Base-by-base conservation (phyloP, 2,329 filamentous ascomycete species). In the Trichoderma koningii region DNA sequence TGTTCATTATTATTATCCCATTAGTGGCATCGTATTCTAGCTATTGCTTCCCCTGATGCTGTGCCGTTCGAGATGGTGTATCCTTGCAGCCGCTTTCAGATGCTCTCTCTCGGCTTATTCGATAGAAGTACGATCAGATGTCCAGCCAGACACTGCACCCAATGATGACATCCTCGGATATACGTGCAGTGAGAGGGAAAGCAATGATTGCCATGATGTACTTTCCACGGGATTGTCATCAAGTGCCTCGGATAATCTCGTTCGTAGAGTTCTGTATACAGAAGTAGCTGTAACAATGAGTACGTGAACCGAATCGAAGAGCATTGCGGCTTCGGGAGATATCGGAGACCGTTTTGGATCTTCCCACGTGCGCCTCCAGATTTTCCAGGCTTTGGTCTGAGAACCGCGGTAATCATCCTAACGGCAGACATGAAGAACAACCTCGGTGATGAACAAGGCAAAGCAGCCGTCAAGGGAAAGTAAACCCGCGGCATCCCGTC, bases 31-130 rank as follows among this genome's bases (percentile, higher is more conserved):
- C 52, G 12, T 9, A 34, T 48, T n/a, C n/a, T 41, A 48, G 28
- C 44, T 38, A 21, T n/a, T 15, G 38, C 21, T 47, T 59, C 59
- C 56, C 59, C 59, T 63, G 50, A 55, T 55, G 50, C 59, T 55
- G 50, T 63, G 50, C 50, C 41, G 45, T 61, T 47, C 38, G 50
- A 63, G 50, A 55, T 47, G 41, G 59, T 55, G 59, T 61, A 61
- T 61, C 57, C 57, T 55, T 62, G 59, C 50, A 62, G 38, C 48
- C 47, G 45, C 56, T 28, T 26, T 47, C 45, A 23, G 10, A 38
- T 38, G 34, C 38, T 42, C 57, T 44, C 41, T 17, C 30, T 61
- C 57, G 45, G 57, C 41, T 45, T 28, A 57, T 30, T 30, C 30
- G 30, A 30, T 9, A 30, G 42, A 45, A 45, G 59, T 19, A 63